Evolutionary conservation across 495 filamentous ascomycete genomes (phyloP), one percentile per base, ranked within the genome.

Genomic region (Physcia stellaris): DNA sequence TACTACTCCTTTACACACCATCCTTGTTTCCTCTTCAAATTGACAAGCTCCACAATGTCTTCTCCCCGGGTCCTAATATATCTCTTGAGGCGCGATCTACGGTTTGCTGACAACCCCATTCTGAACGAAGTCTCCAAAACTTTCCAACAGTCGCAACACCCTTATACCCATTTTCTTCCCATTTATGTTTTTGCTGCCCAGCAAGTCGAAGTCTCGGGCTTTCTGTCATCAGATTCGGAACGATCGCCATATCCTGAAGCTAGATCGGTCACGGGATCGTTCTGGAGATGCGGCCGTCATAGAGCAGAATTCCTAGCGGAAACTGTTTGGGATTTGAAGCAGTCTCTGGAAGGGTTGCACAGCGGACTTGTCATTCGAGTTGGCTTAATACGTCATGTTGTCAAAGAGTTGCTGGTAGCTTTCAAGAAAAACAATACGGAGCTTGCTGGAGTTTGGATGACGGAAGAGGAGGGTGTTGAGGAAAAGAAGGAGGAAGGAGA

Each of bases 141-240:
- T 0, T 46, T 44, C 24, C 33, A 46, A 28, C 57, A 62, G 26
- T 47, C 52, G 7, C 58, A 69, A 21, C 59, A 66, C 44, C 60
- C 63, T 3, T 76, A 73, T 48, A 79, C 77, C 12, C 74, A 83
- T 53, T 50, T 83, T 0, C 59, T 84, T 0, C 79, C 80, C 0
- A 47, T 85, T 17, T 76, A 75, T 49, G 63, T 80, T 30, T 71
- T 83, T 36, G 61, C 69, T 1, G 69, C 77, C 3, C 57, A 75
- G 32, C 77, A 83, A 45, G 52, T 83, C 20, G 79, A 84, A 47
- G 62, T 79, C n/a, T 77, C 74, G 1, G 80, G 80, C 15, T 76
- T 85, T 48, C 51, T 83, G 6, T 47, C 52, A 5, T 45, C 52
- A 5, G 35, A 45, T 11, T 43, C 39, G 3, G 35, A 49, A 11